Base-by-base conservation (phyloP, 106 monocot genomes). In the Acanthochlamys bracteata region DNA sequence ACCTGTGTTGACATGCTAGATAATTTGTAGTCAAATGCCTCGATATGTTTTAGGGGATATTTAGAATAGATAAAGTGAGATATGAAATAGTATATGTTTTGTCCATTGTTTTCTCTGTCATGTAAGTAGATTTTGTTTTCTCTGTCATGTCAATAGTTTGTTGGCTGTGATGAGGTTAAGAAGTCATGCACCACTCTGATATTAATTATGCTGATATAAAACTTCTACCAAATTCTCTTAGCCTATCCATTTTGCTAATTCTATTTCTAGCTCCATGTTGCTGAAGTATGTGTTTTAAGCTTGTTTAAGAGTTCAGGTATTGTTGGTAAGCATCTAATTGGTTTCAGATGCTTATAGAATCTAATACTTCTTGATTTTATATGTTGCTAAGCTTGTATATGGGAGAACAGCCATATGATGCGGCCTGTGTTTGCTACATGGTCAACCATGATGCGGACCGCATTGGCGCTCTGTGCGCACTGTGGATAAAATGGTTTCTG, bases 81-180 rank as follows among this genome's bases (percentile, higher is more conserved):
- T n/a, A n/a, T n/a, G n/a, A n/a, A n/a, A n/a, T n/a, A n/a, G n/a
- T n/a, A n/a, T n/a, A n/a, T n/a, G n/a, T n/a, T n/a, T n/a, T n/a
- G n/a, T n/a, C 57, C 60, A 14, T 69, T 74, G 23, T 47, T 66
- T 68, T 66, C 27, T 27, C 23, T 45, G 67, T 20, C 14, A 25
- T 66, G 49, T n/a, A n/a, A n/a, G n/a, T n/a, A 42, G 46, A 55
- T 67, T 24, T 60, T 51, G 16, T 47, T 66, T 68, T 66, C 27
- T 27, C 23, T 45, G 67, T 20, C 14, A 25, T 66, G 49, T n/a
- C n/a, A 49, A 14, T 49, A 49, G 12, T 4, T 17, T 49, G 49
- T 49, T 3, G 49, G 15, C 49, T 4, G 49, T 49, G 12, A 14
- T 14, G 12, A 17, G 17, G 12, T 14, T 14, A 49, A 17, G 49